A percentile compares a stretch with the other conserved stretches of the same genome.
phyloP scores from a whole-genome alignment of 139 green algal species.

The Parachlorella kessleri region DNA sequence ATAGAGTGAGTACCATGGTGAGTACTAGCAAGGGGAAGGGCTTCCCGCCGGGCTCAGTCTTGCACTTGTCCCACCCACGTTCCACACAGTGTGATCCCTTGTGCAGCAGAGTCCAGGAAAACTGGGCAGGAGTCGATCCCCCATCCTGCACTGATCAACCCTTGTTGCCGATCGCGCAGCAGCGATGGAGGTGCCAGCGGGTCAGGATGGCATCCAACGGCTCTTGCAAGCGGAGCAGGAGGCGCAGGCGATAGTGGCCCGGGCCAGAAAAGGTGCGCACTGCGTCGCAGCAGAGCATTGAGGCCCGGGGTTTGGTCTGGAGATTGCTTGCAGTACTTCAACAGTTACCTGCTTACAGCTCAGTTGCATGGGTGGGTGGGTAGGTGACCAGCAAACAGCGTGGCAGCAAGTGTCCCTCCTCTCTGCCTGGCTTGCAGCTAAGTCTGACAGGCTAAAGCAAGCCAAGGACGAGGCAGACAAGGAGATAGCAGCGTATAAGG shows the following conservation, averaged over 20 bases:
- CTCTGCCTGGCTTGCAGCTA: no score
- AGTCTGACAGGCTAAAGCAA: slow-evolving; percentile 76
- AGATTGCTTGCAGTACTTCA: not conserved
- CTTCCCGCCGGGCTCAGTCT: not conserved
- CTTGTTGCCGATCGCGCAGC: no score
- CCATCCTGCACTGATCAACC: no score
- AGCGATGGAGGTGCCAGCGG: slow-evolving; percentile 67
- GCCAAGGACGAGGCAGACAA: slow-evolving; percentile 85
- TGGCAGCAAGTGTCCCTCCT: no score
- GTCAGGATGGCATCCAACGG: slow-evolving; percentile 89
- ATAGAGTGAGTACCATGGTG: no score
- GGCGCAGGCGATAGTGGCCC: slow-evolving; percentile 83
- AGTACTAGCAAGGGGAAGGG: no score
- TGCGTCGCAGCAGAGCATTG: not conserved
- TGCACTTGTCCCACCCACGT: not conserved
- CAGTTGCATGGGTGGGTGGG: no score
- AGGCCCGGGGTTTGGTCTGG: not conserved
- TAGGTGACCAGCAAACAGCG: no score
- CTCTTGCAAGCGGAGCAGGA: slow-evolving; percentile 91
- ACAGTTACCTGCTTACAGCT: not conserved
- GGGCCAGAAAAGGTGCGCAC: slow-evolving; percentile 77
- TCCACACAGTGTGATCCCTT: no score
- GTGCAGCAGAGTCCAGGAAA: no score
- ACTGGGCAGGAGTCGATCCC: no score
- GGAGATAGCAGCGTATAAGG: slow-evolving; percentile 77